Evolutionary conservation across 225 moss, liverwort and hornwort genomes (phyloP).

Genomic region (Antitrichia curtipendula): DNA sequence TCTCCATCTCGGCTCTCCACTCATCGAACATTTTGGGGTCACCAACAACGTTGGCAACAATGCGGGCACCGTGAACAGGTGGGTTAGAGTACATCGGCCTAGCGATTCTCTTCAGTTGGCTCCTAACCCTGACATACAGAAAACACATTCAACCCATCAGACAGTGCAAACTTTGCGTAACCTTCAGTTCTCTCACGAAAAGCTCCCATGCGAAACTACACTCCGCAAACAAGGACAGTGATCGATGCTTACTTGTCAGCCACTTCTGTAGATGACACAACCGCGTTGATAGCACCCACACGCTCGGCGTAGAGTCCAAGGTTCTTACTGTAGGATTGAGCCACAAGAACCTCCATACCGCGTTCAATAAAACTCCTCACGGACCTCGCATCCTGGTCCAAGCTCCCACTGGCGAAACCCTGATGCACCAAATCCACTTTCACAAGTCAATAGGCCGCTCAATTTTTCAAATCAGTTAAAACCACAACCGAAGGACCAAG

Average conservation of each 20-base stretch:
- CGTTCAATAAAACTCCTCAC: slow-evolving; percentile 74
- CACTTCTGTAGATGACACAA: slow-evolving; percentile 62
- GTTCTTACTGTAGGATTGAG: slow-evolving; percentile 97
- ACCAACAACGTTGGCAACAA: slow-evolving; percentile 87
- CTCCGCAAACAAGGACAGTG: background rate
- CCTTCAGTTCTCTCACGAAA: background rate
- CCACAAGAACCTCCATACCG: slow-evolving; percentile 78
- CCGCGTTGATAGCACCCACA: slow-evolving; percentile 82
- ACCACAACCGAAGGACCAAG: background rate
- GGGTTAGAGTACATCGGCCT: slow-evolving; percentile 98
- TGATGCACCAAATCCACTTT: slow-evolving; percentile 3
- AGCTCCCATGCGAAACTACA: background rate
- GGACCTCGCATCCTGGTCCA: slow-evolving; percentile 76
- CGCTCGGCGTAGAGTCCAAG: slow-evolving; percentile 95
- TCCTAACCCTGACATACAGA: slow-evolving; percentile 52
- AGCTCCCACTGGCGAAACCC: slow-evolving; percentile 97
- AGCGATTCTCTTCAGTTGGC: slow-evolving; percentile 84
- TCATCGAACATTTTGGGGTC: slow-evolving; percentile 79
- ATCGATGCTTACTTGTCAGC: slow-evolving; percentile 41
- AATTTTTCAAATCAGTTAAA: background rate
- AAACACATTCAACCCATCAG: background rate
- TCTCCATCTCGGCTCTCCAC: slow-evolving; percentile 95
- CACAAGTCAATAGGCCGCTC: background rate
- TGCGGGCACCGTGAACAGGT: slow-evolving; percentile 87
- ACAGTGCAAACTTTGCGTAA: background rate